Conservation (phyloP, 306 rosid species). For the Quercus cerris region DNA sequence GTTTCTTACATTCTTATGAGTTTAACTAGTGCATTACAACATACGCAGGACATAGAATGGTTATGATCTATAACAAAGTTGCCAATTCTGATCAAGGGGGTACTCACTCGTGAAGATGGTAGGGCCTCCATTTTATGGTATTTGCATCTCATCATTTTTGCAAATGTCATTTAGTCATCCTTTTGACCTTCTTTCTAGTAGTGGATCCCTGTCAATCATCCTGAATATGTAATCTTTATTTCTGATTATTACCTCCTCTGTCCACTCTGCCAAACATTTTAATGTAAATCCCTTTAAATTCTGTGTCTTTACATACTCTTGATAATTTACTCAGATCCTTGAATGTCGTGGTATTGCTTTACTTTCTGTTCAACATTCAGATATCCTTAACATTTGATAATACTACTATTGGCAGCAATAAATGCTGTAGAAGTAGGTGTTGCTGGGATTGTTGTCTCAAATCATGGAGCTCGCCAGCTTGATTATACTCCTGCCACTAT, state of each 20-base stretch:
- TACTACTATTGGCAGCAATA: conserved; percentile 17
- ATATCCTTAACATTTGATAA: background rate
- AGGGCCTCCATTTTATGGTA: background rate
- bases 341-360: background rate
- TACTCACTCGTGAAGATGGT: conserved; percentile 26
- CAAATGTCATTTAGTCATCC: no score
- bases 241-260: background rate
- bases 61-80: conserved; percentile 26
- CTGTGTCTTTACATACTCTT: background rate
- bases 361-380: background rate
- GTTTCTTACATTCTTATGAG: background rate
- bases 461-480: conserved; percentile 33
- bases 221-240: background rate
- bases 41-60: conserved; percentile 25
- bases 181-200: background rate
- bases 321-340: background rate
- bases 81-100: conserved; percentile 24
- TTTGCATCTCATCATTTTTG: no score
- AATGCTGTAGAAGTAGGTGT: conserved; percentile 23
- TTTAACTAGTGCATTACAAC: background rate
- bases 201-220: background rate
- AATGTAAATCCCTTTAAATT: background rate
- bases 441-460: conserved; percentile 28
- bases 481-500: conserved; percentile 30
- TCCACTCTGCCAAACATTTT: background rate